Evolutionary conservation across 176 grass and related monocot genomes (phyloP), one percentile per base, ranked within the genome.

Genomic region (Tillandsia fasciculata): DNA sequence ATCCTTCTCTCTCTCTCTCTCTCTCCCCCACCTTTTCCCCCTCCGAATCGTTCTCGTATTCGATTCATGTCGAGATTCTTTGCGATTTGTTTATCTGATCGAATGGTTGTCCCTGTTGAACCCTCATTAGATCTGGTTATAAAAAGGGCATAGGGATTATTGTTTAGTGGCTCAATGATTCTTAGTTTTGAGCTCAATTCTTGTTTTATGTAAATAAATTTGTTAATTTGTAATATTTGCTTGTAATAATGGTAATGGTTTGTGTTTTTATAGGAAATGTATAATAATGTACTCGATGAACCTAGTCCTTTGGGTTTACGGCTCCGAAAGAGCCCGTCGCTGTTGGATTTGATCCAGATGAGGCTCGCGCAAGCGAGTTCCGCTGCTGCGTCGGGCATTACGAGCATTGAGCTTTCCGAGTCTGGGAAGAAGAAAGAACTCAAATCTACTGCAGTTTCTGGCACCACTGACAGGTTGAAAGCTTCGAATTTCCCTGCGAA

Each of bases 401-500:
- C 12, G 28, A 53, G 71, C 26, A 76, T 51, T 52, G 53, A 13
- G 48, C 67, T 33, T 74, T 67, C 79, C 27, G 65, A 78, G 20
- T 33, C 70, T 73, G 10, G 79, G 13, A 76, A 83, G 20, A 89
- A 80, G 49, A 87, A 73, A 71, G 77, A 83, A 48, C 52, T 64
- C 1, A 85, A 77, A 69, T 71, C 78, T 51, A 20, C 29, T 11
- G 20, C 53, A 75, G 47, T 58, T 65, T 29, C 51, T 81, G 20
- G 61, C 68, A 61, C 64, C 26, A 42, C 20, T 58, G 88, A 88
- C 75, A 83, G 68, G 73, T 9, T 85, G 10, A 97, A 97, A 87
- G 89, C 93, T 79, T 85, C 93, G 42, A 90, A 92, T 64, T 97
- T 97, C 83, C 68, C 77, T 49, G 82, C 75, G 50, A 64, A 74